Conservation (phyloP, 257 asterid genomes). For the Solanum okadae region DNA sequence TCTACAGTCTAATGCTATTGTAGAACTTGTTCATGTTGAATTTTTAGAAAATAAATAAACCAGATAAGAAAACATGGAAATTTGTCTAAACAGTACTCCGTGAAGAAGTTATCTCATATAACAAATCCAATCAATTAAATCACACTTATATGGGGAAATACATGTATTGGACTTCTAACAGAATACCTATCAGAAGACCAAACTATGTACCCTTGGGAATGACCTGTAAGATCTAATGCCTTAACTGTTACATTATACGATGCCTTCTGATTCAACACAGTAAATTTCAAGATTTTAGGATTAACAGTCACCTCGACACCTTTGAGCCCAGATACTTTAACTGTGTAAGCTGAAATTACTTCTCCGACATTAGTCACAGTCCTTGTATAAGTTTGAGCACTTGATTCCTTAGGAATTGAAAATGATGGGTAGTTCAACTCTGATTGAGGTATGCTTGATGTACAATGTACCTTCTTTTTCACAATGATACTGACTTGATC, state of each 20-base stretch:
- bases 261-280: background rate
- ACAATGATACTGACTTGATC: background rate
- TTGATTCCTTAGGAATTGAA: background rate
- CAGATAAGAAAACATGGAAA: background rate
- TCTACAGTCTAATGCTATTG: background rate
- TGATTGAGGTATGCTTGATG: background rate
- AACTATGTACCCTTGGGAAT: background rate
- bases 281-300: background rate
- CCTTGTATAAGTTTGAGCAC: background rate
- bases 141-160: background rate
- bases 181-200: background rate
- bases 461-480: background rate
- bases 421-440: slow-evolving; percentile 14
- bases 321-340: background rate
- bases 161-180: background rate
- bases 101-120: background rate
- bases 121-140: background rate
- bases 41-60: background rate
- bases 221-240: background rate
- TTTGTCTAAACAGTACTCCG: background rate
- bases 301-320: background rate
- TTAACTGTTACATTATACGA: background rate
- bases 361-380: slow-evolving; percentile 11
- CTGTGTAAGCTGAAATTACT: background rate
- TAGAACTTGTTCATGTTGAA: background rate